A percentile compares a stretch with the other conserved stretches of the same genome.
Evolutionary conservation across 2,329 filamentous ascomycete species (phyloP).

Genomic region (Pseudocercospora pini-densiflorae): DNA sequence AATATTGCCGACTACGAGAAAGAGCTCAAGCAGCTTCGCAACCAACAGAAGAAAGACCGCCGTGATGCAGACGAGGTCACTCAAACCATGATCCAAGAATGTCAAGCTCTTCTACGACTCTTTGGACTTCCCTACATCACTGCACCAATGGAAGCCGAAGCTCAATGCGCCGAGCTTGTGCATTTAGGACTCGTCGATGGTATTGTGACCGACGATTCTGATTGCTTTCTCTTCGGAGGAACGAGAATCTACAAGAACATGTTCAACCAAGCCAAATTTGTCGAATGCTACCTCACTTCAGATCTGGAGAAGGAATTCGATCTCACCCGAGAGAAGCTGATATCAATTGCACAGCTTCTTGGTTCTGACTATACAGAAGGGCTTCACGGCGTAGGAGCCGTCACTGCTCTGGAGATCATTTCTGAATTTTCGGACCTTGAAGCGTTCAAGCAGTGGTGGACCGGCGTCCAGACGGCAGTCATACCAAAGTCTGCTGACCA

Average conservation of each 20-base stretch:
- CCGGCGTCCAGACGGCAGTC: constrained; percentile 70
- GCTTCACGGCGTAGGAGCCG: constrained; percentile 85
- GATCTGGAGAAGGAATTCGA: constrained; percentile 91
- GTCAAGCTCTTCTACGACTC: constrained; percentile 83
- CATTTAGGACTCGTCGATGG: constrained; percentile 87
- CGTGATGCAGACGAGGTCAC: constrained; percentile 94
- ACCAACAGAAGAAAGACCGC: constrained; percentile 95
- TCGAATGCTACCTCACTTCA: constrained; percentile 86
- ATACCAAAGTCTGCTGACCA: constrained; percentile 63
- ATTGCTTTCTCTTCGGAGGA: constrained; percentile 95
- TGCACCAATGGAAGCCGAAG: constrained; percentile 98
- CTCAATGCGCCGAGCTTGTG: constrained; percentile 93
- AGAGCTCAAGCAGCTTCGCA: constrained; percentile 83
- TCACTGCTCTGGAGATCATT: constrained; percentile 91
- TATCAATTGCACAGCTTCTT: constrained; percentile 85
- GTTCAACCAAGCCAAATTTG: constrained; percentile 98
- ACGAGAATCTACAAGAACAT: constrained; percentile 99
- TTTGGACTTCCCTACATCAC: constrained; percentile 97
- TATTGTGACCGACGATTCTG: constrained; percentile 96
- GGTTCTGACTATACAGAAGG: constrained; percentile 97
- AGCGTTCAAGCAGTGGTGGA: constrained; percentile 90
- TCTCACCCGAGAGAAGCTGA: constrained; percentile 83
- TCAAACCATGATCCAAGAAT: constrained; percentile 93
- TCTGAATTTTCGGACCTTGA: constrained; percentile 81
- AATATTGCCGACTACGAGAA: constrained; percentile 81